Evolutionary conservation across 2,329 filamentous ascomycete genomes (phyloP).

Genomic region (Graphium sp.): DNA sequence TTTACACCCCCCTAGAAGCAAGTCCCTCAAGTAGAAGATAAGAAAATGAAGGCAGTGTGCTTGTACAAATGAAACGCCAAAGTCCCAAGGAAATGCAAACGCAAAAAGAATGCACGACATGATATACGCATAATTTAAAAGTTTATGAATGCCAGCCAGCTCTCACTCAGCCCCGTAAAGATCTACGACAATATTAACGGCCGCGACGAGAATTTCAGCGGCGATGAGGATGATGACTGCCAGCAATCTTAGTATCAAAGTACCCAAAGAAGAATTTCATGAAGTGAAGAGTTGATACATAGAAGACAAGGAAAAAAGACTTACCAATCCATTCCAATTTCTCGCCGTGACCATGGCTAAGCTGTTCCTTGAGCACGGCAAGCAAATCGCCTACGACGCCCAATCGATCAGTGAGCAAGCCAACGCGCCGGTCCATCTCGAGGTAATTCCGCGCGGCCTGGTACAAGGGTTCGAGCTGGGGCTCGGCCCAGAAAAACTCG

Average conservation of each 20-base stretch:
- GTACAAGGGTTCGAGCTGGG: slow-evolving; percentile 90
- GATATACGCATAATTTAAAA: no score
- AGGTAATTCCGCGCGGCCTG: slow-evolving; percentile 88
- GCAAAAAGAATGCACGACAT: no score
- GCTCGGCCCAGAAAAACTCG: slow-evolving; percentile 96
- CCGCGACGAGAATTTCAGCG: slow-evolving; percentile 83
- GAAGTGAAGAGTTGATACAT: no score
- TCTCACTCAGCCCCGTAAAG: no score
- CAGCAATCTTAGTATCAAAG: slow-evolving; percentile 6
- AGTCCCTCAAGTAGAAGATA: no score
- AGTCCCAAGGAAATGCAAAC: no score
- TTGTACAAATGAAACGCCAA: no score
- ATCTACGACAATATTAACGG: slow-evolving; percentile 90
- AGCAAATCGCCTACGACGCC: slow-evolving; percentile 80
- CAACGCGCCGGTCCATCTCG: slow-evolving; percentile 94
- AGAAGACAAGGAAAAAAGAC: slow-evolving; percentile 14
- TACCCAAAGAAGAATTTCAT: neutral
- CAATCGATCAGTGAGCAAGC: slow-evolving; percentile 72
- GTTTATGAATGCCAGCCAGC: no score
- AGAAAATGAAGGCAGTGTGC: no score
- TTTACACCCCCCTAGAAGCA: no score
- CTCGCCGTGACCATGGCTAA: slow-evolving; percentile 84
- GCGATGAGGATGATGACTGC: slow-evolving; percentile 88
- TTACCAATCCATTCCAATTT: slow-evolving; percentile 79
- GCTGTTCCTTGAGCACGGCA: slow-evolving; percentile 85